Evolutionary conservation across 805 yeast genomes (phyloP).

Genomic region (Kazachstania martiniae): DNA sequence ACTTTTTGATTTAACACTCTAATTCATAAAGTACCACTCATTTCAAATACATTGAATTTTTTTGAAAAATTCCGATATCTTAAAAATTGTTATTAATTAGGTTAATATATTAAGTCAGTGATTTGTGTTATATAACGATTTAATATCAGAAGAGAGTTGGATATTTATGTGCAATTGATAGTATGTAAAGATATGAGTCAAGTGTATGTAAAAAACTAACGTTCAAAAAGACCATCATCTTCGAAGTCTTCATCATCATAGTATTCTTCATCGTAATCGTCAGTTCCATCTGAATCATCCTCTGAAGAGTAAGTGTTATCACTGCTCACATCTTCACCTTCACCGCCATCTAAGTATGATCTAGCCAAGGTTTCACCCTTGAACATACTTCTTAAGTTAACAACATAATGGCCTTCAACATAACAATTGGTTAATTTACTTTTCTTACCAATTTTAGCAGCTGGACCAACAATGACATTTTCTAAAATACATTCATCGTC

Average conservation of each 20-base stretch:
- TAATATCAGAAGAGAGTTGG: too few species aligned
- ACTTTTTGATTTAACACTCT: too few species aligned
- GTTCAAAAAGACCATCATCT: slow-evolving; percentile 57
- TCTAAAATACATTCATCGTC: slow-evolving; percentile 71
- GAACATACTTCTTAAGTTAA: slow-evolving; percentile 39
- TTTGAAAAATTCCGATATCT: too few species aligned
- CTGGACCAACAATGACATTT: slow-evolving; percentile 75
- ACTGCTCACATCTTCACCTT: slow-evolving; percentile 6
- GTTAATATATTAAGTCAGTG: too few species aligned
- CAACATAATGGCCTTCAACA: slow-evolving; percentile 69
- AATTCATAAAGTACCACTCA: too few species aligned
- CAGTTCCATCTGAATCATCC: slow-evolving; percentile 23
- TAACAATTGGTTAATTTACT: slow-evolving; percentile 68
- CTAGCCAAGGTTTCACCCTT: slow-evolving; percentile 48
- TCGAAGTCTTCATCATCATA: slow-evolving; percentile 36
- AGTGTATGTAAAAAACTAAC: too few species aligned
- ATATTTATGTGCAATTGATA: too few species aligned
- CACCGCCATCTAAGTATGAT: slow-evolving; percentile 14
- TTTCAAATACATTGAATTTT: too few species aligned
- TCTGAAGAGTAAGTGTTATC: slow-evolving; percentile 26
- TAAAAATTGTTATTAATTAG: too few species aligned
- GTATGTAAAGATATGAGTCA: too few species aligned
- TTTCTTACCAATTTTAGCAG: slow-evolving; percentile 53
- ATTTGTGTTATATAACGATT: neutral
- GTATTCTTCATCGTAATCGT: slow-evolving; percentile 27